phyloP scores from a whole-genome alignment of 768 basidiomycete species.

The Paxillus involutus region DNA sequence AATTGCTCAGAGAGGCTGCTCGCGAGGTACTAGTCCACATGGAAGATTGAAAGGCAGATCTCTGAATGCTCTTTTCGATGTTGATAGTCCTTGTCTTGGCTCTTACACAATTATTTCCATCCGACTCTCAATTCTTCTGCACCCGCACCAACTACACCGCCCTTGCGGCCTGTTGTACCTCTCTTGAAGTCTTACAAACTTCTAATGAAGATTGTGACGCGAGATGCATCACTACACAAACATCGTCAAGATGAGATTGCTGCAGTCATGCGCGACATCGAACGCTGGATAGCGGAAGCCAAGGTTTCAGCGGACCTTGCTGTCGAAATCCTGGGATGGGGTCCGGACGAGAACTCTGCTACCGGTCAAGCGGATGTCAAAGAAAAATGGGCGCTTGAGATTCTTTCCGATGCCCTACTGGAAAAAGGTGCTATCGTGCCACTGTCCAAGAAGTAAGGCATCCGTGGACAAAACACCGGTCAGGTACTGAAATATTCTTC shows the following conservation, averaged over 20 bases:
- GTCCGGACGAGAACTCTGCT: conserved; percentile 23
- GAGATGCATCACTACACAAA: conserved; percentile 62
- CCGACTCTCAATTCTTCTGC: conserved; percentile 65
- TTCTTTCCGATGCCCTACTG: conserved; percentile 63
- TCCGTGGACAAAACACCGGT: not conserved
- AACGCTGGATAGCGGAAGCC: conserved; percentile 79
- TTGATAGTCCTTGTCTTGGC: conserved; percentile 75
- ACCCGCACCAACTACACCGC: conserved; percentile 29
- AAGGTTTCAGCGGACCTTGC: conserved; percentile 57
- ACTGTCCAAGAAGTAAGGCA: conserved; percentile 72
- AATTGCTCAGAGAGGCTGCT: conserved; percentile 73
- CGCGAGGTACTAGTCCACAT: conserved; percentile 50
- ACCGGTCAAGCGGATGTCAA: conserved; percentile 46
- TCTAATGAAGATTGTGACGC: conserved; percentile 57
- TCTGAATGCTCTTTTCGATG: conserved; percentile 7
- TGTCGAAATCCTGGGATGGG: conserved; percentile 50
- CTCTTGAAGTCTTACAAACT: conserved; percentile 74
- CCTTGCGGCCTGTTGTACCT: conserved; percentile 60
- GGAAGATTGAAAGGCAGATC: conserved; percentile 12
- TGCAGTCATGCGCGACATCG: conserved; percentile 56
- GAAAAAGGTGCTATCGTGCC: conserved; percentile 80
- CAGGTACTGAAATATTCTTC: conserved; percentile 2
- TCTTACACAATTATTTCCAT: conserved; percentile 81
- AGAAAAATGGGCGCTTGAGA: conserved; percentile 69
- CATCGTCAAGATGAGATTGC: conserved; percentile 52